These are phyloP conservation scores for Aspergillus nanangensis DNA, from an alignment of 495 filamentous ascomycete genomes.

Conservation along the genomic window DNA sequence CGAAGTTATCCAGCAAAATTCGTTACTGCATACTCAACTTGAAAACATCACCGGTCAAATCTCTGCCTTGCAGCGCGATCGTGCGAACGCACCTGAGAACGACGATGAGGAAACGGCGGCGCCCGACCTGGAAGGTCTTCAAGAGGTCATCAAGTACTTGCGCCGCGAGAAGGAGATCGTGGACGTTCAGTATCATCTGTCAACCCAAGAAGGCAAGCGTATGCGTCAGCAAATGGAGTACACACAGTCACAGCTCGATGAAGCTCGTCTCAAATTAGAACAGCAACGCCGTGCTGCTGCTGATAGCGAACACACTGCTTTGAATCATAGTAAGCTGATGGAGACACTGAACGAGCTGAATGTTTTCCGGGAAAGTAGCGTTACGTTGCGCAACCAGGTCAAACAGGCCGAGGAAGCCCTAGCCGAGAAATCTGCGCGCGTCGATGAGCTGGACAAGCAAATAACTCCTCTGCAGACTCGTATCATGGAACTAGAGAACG, in stretches of 20 bases:
- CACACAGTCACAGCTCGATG: conserved; percentile 78
- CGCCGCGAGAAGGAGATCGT: conserved; percentile 97
- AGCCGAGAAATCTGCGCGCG: conserved; percentile 64
- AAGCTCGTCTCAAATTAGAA: conserved; percentile 76
- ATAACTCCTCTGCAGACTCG: conserved; percentile 79
- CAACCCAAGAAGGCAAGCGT: conserved; percentile 77
- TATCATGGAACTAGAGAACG: conserved; percentile 73
- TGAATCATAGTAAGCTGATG: conserved; percentile 83
- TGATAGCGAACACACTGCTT: conserved; percentile 62
- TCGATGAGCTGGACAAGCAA: conserved; percentile 67
- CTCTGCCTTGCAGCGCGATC: conserved; percentile 66
- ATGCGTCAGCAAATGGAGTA: conserved; percentile 88
- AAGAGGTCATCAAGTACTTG: conserved; percentile 84
- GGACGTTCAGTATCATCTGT: conserved; percentile 88
- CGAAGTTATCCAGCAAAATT: conserved; percentile 80
- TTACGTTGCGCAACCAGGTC: conserved; percentile 78
- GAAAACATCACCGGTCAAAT: conserved; percentile 79
- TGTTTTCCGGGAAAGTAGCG: conserved; percentile 87
- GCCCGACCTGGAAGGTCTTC: conserved; percentile 64
- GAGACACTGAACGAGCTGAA: conserved; percentile 93
- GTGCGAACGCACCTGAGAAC: conserved; percentile 47
- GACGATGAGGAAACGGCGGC: conserved; percentile 35
- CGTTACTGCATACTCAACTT: conserved; percentile 80
- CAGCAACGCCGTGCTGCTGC: conserved; percentile 77
- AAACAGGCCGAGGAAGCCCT: conserved; percentile 72